These are phyloP conservation scores for Acidiella bohemica DNA, from an alignment of 495 filamentous ascomycete genomes.

Conservation along the genomic window DNA sequence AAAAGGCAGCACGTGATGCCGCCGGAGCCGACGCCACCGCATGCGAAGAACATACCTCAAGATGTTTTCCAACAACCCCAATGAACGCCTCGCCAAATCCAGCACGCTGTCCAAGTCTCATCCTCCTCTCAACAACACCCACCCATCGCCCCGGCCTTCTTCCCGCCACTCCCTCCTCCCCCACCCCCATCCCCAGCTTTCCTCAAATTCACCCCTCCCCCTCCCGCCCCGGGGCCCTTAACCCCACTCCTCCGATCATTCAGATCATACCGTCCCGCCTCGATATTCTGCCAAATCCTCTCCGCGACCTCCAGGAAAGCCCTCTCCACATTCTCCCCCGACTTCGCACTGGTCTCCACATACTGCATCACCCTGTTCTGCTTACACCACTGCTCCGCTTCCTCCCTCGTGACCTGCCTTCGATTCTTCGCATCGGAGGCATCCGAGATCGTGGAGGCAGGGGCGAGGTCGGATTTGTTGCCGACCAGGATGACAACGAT, in stretches of 20 bases:
- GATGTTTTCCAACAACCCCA: too few species aligned
- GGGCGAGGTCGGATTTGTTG: slow-evolving; percentile 77
- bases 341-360: slow-evolving; percentile 93
- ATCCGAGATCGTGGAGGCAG: slow-evolving; percentile 20
- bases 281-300: slow-evolving; percentile 88
- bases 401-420: slow-evolving; percentile 60
- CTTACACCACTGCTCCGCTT: slow-evolving; percentile 79
- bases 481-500: slow-evolving; percentile 90
- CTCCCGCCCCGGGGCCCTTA: slow-evolving; percentile 51
- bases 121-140: slow-evolving; percentile 34
- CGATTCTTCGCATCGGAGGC: slow-evolving; percentile 40
- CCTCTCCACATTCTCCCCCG: slow-evolving; percentile 78
- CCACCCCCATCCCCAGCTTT: slow-evolving; percentile 45
- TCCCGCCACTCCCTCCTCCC: slow-evolving; percentile 39
- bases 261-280: slow-evolving; percentile 82
- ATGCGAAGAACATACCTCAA: too few species aligned
- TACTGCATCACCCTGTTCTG: slow-evolving; percentile 73
- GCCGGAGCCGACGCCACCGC: too few species aligned
- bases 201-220: slow-evolving; percentile 32
- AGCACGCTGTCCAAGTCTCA: background rate
- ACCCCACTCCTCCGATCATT: slow-evolving; percentile 92
- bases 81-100: background rate
- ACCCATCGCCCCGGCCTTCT: slow-evolving; percentile 32
- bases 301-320: slow-evolving; percentile 89
- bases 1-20: too few species aligned